Conservation (phyloP, 148 eudicot genomes). For the Selenicereus undatus region DNA sequence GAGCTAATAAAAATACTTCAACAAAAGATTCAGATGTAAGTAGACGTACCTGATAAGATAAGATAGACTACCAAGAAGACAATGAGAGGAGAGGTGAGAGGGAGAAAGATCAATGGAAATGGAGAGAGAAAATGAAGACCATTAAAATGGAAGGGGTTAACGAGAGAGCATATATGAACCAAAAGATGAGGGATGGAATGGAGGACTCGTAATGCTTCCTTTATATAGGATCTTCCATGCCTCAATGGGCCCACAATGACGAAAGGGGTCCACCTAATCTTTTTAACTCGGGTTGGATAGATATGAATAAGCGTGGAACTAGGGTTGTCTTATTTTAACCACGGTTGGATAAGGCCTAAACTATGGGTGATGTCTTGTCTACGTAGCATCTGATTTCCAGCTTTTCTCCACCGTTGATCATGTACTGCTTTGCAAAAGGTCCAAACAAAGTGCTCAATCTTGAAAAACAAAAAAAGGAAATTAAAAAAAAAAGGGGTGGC, state of each 20-base stretch:
- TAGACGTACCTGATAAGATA: not conserved
- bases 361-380: not conserved
- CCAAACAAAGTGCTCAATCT: not conserved
- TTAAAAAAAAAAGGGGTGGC: not conserved
- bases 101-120: not conserved
- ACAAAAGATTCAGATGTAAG: not conserved
- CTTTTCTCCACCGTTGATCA: not conserved
- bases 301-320: not conserved
- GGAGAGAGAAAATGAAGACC: not conserved
- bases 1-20: too few species aligned
- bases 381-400: not conserved
- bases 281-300: constrained; percentile 10
- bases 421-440: not conserved
- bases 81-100: not conserved
- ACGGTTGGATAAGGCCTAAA: not conserved
- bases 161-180: too few species aligned
- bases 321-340: not conserved
- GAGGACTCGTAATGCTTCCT: not conserved
- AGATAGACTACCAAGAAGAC: not conserved
- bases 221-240: constrained; percentile 9
- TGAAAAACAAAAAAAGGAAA: not conserved
- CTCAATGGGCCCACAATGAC: not conserved
- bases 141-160: not conserved
- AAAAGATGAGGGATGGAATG: not conserved
- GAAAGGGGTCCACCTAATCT: not conserved